Evolutionary conservation across 192 early-diverging fungal species (phyloP), one percentile per base, ranked within the genome.

Genomic region (Podila clonocystis): DNA sequence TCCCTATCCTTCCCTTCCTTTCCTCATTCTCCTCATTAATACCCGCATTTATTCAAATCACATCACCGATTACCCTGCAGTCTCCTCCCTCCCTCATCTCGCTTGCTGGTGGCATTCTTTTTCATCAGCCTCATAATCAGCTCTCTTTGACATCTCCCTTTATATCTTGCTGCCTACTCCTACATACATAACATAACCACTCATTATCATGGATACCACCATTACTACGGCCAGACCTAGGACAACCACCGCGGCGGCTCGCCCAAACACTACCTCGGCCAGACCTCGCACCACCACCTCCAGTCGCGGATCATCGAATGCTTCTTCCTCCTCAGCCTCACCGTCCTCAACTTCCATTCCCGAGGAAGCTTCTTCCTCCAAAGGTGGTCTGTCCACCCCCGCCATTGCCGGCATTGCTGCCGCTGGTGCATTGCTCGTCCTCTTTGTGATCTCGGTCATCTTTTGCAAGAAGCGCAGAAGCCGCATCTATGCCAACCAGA

Each of bases 331-430:
- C 60, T 20, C 65, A 13, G 30, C 52, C 50, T 63, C 66, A 19
- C 26, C 62, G n/a, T 26, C 33, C 7, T 66, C 73, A 41, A 57
- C 36, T 48, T 12, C 66, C 2, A 48, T 38, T 19, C 22, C 73
- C 24, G 11, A 33, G 1, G 59, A 28, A 6, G 57, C 73, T 9
- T 19, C 9, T 29, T 26, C 63, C 24, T 62, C 50, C 30, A 48
- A 24, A 19, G 41, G 52, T 29, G 75, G 68, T 5, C 68, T 78
- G 13, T 62, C 76, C 22, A 68, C 71, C 9, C 62, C 67, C 22
- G 77, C 77, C 22, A 80, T 73, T 48, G 67, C 67, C 4, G 77
- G 77, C n/a, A 80, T 80, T 49, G 77, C 65, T 26, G 70, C 77
- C 33, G 77, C 67, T 4, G 77, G 65, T 9, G 77, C 62, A 2